Evolutionary conservation across 495 filamentous ascomycete species (phyloP), one percentile per base, ranked within the genome.

Genomic region (Saxophila tyrrhenica): DNA sequence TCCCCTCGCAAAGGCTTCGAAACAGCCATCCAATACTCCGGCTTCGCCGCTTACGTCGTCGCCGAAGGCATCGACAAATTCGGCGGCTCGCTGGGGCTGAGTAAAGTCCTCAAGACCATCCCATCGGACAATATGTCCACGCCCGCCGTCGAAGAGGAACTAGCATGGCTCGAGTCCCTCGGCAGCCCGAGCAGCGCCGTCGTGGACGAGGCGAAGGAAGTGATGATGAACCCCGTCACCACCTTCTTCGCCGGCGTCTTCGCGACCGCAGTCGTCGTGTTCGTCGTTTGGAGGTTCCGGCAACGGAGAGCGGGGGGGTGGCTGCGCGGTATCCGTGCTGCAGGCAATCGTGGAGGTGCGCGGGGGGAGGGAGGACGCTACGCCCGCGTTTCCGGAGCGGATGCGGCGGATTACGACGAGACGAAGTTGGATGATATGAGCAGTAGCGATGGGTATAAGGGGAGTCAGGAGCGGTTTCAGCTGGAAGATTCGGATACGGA

Each of bases 1-100:
- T 8, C 11, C 3, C 17, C 23, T 10, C 48, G 48, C 10, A 3
- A 16, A 13, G 51, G 51, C 8, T 53, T 53, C 39, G 51, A 53
- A 22, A 53, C 51, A 17, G 51, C 38, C 11, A 24, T 53, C 39
- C 2, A 19, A 7, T 53, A 53, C 51, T 22, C 44, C 3, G 51
- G 51, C 39, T 53, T 32, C 41, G 39, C 51, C 11, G 13, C 22
- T 3, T 53, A 53, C 25, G 22, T 45, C 5, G 20, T 44, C 2
- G 39, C 41, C 22, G 39, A 44, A 29, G 51, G 24, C 19, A 17
- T 24, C 39, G 41, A 53, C 41, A 29, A 44, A 21, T 16, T 8
- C 41, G 41, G 25, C 51, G 22, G 15, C 17, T 17, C 21, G 39
- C 51, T 53, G 21, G 39, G 39, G 5, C 11, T 1, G 23, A 44